Conservation (phyloP, 768 basidiomycete species). For the Collybia nuda region DNA sequence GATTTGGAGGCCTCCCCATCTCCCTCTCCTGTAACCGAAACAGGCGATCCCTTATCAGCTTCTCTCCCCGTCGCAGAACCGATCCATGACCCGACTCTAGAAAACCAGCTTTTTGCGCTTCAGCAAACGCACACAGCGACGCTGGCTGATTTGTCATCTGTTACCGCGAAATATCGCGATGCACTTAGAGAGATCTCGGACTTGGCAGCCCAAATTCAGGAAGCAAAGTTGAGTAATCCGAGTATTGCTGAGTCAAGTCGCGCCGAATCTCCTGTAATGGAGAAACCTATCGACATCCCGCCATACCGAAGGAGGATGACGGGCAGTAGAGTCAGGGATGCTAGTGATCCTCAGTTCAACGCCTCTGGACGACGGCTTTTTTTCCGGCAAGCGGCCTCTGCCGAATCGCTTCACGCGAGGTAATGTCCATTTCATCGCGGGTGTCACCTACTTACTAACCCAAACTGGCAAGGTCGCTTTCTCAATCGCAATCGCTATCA, state of each 20-base stretch:
- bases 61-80: slow-evolving; percentile 21
- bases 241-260: slow-evolving; percentile 28
- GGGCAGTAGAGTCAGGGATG: slow-evolving; percentile 48
- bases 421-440: slow-evolving; percentile 25
- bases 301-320: slow-evolving; percentile 54
- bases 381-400: slow-evolving; percentile 86
- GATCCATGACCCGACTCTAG: slow-evolving; percentile 38
- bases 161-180: slow-evolving; percentile 83
- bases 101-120: slow-evolving; percentile 69
- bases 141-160: slow-evolving; percentile 72
- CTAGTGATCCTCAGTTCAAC: slow-evolving; percentile 47
- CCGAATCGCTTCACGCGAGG: slow-evolving; percentile 89
- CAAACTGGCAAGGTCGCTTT: slow-evolving; percentile 66
- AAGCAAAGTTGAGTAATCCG: slow-evolving; percentile 68
- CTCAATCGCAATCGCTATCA: slow-evolving; percentile 93
- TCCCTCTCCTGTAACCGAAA: slow-evolving; percentile 20
- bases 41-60: slow-evolving; percentile 16
- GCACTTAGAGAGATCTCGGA: slow-evolving; percentile 93
- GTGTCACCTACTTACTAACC: slow-evolving; percentile 9
- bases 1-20: slow-evolving; percentile 29
- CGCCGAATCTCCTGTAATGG: slow-evolving; percentile 42
- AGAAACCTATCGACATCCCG: slow-evolving; percentile 37
- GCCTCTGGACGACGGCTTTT: slow-evolving; percentile 66
- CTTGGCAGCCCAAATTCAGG: slow-evolving; percentile 87
- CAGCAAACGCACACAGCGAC: slow-evolving; percentile 82